Evolutionary conservation across 495 filamentous ascomycete genomes (phyloP).

Genomic region (Aspergillus funiculosus): DNA sequence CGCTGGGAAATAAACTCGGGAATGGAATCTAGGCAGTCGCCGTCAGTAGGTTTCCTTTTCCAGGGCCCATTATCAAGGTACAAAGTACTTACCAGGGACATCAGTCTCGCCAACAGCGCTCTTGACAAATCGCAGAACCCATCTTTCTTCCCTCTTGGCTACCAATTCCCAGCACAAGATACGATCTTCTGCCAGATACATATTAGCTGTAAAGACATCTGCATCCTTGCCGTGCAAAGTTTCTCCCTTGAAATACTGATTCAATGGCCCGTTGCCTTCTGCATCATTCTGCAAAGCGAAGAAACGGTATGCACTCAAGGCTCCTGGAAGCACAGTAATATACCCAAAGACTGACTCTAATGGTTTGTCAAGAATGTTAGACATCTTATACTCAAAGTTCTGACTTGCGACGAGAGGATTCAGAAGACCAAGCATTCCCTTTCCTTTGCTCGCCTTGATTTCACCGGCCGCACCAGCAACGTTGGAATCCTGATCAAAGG

Average conservation of each 20-base stretch:
- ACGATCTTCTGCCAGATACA: slow-evolving; percentile 98
- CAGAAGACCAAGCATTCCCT: slow-evolving; percentile 70
- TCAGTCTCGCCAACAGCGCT: slow-evolving; percentile 93
- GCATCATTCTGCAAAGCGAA: slow-evolving; percentile 96
- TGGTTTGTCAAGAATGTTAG: slow-evolving; percentile 96
- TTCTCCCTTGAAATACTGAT: slow-evolving; percentile 99
- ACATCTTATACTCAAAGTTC: slow-evolving; percentile 99
- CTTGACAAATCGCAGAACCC: slow-evolving; percentile 98
- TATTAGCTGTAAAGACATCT: slow-evolving; percentile 98
- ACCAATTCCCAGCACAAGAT: slow-evolving; percentile 99
- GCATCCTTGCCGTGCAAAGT: slow-evolving; percentile 94
- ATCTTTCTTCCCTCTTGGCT: slow-evolving; percentile 87
- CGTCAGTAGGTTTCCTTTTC: slow-evolving; percentile 6
- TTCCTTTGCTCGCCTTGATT: slow-evolving; percentile 93
- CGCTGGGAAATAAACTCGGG: slow-evolving; percentile 95
- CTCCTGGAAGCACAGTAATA: slow-evolving; percentile 93
- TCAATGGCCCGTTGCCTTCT: slow-evolving; percentile 88
- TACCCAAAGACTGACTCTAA: slow-evolving; percentile 97
- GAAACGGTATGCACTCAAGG: slow-evolving; percentile 90
- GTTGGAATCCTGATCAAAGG: slow-evolving; percentile 94
- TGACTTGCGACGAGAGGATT: slow-evolving; percentile 95
- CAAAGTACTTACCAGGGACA: slow-evolving; percentile 67
- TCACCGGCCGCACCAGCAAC: slow-evolving; percentile 96
- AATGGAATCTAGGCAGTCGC: slow-evolving; percentile 31
- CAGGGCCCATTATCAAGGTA: not conserved